Conservation (phyloP, 345 rosid genomes). For the Rhodamnia argentea region DNA sequence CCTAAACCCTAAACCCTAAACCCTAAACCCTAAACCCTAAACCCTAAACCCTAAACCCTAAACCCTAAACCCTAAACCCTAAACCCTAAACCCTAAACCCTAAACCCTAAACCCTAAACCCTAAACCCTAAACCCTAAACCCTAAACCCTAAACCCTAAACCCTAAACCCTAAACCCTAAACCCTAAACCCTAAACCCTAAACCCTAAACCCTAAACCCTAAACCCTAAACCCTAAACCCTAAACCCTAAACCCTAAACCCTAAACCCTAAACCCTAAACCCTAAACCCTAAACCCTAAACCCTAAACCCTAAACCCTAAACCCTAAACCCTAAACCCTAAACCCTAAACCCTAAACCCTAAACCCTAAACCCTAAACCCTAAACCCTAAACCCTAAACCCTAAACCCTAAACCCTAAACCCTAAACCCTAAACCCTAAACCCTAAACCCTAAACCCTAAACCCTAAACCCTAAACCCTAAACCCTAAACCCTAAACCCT, state of each 20-base stretch:
- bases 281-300: slow-evolving; percentile 2
- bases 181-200: slow-evolving; percentile 14
- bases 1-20: background rate
- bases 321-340: slow-evolving; percentile 9
- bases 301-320: slow-evolving; percentile 5
- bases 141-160: slow-evolving; percentile 4
- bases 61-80: background rate
- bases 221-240: slow-evolving; percentile 11
- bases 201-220: slow-evolving; percentile 10
- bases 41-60: background rate
- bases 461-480: slow-evolving; percentile 6
- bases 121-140: slow-evolving; percentile 3
- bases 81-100: background rate
- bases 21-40: background rate
- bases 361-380: slow-evolving; percentile 14
- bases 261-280: slow-evolving; percentile 10
- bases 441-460: slow-evolving; percentile 5
- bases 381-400: slow-evolving; percentile 7
- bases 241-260: slow-evolving; percentile 11
- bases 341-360: slow-evolving; percentile 3
- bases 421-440: slow-evolving; percentile 17
- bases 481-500: slow-evolving; percentile 3
- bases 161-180: slow-evolving; percentile 12
- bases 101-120: slow-evolving; percentile 7
- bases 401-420: slow-evolving; percentile 13